Percentiles rank a stretch among this genome's conserved stretches.
These are phyloP conservation scores for Cercospora janseana DNA, from an alignment of 2,329 filamentous ascomycete species.

Conservation along the genomic window DNA sequence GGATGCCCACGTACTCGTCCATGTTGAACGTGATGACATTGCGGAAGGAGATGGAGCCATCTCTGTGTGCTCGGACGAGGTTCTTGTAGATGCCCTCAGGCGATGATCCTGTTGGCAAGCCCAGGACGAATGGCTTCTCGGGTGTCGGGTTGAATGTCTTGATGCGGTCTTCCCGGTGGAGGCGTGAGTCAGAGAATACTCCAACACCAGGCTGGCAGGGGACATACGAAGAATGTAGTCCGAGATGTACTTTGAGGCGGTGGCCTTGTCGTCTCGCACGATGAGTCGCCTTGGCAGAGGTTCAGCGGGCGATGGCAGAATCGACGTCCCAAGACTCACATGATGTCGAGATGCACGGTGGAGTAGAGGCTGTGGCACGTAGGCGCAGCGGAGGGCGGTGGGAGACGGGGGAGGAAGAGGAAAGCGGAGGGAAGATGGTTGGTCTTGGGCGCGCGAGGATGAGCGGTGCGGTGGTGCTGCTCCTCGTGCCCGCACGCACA, in stretches of 20 bases:
- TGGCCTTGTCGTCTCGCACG: slow-evolving; percentile 68
- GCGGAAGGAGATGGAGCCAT: slow-evolving; percentile 75
- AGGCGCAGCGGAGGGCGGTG: neutral
- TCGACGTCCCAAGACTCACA: slow-evolving; percentile 16
- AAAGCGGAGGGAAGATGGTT: slow-evolving; percentile 2
- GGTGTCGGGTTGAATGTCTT: slow-evolving; percentile 71
- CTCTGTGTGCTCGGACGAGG: slow-evolving; percentile 69
- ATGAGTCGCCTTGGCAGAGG: slow-evolving; percentile 68
- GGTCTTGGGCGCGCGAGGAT: neutral
- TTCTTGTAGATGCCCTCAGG: slow-evolving; percentile 75
- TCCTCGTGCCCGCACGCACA: too few species aligned
- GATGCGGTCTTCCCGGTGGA: slow-evolving; percentile 68
- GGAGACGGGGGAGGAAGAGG: neutral
- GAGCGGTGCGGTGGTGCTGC: too few species aligned
- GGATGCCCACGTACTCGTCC: slow-evolving; percentile 86
- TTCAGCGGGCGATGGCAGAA: neutral
- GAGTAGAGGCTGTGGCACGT: neutral
- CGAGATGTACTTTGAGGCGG: slow-evolving; percentile 72
- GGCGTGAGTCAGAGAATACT: neutral
- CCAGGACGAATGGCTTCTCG: slow-evolving; percentile 74
- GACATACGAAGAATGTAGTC: slow-evolving; percentile 71
- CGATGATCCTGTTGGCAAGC: slow-evolving; percentile 78
- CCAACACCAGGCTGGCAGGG: neutral
- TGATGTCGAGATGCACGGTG: slow-evolving; percentile 11
- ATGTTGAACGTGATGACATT: slow-evolving; percentile 93